Evolutionary conservation across 148 eudicot genomes (phyloP).

Genomic region (Rhododendron kiyosumense): DNA sequence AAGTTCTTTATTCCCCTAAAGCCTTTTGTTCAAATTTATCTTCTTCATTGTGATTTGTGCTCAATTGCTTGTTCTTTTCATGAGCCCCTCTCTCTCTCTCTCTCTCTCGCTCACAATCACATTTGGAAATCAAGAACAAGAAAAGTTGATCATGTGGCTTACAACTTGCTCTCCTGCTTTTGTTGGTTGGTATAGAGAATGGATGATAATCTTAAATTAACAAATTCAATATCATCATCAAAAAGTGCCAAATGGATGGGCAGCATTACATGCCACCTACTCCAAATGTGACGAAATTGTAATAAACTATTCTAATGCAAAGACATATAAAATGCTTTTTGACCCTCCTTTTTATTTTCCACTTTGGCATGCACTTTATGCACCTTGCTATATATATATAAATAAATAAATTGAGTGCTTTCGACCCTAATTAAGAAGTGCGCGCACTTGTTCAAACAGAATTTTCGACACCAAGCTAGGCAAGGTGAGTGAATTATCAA

Average conservation of each 20-base stretch:
- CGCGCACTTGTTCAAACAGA: not conserved
- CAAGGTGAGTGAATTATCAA: not conserved
- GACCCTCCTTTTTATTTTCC: not conserved
- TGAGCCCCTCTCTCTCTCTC: no score
- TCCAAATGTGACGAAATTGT: not conserved
- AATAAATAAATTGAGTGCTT: not conserved
- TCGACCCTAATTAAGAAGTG: not conserved
- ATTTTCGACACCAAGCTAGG: not conserved
- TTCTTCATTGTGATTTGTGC: no score
- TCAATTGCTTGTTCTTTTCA: no score
- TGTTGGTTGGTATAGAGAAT: no score
- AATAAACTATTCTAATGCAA: not conserved
- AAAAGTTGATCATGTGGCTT: not conserved
- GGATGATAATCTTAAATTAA: not conserved
- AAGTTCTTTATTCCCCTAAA: no score
- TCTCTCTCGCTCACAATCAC: no score
- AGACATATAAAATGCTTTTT: not conserved
- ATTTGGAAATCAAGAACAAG: not conserved
- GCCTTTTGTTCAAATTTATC: no score
- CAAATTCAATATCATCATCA: not conserved
- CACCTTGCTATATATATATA: not conserved
- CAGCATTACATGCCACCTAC: conserved; percentile 15
- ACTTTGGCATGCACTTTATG: not conserved
- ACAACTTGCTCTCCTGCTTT: conserved; percentile 8
- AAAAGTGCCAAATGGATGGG: conserved; percentile 3